Base-by-base conservation (phyloP, 2,329 filamentous ascomycete genomes). In the Fusarium sp. region DNA sequence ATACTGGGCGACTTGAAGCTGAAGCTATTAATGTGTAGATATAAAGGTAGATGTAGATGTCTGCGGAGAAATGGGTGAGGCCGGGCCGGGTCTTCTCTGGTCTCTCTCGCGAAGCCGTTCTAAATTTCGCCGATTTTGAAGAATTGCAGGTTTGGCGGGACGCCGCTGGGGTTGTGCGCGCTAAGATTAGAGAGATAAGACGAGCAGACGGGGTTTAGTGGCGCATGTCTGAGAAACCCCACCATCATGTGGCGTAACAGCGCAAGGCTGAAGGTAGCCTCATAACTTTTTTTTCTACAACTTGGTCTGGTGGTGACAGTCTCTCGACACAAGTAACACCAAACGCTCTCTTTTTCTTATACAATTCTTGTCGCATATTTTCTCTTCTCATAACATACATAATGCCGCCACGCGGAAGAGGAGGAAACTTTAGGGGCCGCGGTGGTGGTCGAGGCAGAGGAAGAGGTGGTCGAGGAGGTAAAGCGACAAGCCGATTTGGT, bases 1-100 rank as follows among this genome's bases (percentile, higher is more conserved):
- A 97, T 97, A 82, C 77, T 94, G 87, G 81, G 83, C 80, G 79
- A 67, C 67, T 50, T 33, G 47, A 32, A 47, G 44, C 46, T 54
- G 57, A 41, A 63, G 51, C 48, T 65, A 56, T 70, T 64, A 53
- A 37, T 28, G 28, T 35, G 26, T 32, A 17, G 54, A 57, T 56
- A 20, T 26, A 14, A 52, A 57, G 55, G 53, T 58, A 50, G 19
- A 37, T 55, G 58, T 54, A 50, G 57, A 58, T 65, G 60, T 56
- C 59, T 55, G 67, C 53, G 62, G 56, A 68, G 71, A 39, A 67
- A 62, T 50, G 52, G 60, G 62, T 55, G 63, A 67, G 59, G 62
- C 65, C 54, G 67, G 67, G 65, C 65, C 63, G 65, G 52, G 52
- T 64, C 61, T 63, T 65, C 58, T 62, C 46, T 59, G 59, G 43